phyloP scores from a whole-genome alignment of 305 asterid genomes.

The Fraxinus nigra region DNA sequence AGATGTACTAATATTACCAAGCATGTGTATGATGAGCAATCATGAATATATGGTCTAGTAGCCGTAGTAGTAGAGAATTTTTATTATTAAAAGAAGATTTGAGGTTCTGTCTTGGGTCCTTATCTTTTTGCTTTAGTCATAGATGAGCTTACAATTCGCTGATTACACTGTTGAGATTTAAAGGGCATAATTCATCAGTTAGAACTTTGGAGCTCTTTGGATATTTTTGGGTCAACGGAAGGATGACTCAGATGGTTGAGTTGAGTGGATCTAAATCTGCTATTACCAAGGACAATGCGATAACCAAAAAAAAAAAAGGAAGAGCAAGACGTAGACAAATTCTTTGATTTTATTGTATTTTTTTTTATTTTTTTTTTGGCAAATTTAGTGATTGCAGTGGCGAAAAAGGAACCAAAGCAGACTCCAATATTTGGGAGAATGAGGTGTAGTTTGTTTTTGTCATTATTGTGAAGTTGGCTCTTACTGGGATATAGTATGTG shows the following conservation, averaged over 20 bases:
- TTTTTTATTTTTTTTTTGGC: background rate
- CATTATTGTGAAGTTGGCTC: background rate
- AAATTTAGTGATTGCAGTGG: background rate
- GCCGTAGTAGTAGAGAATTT: background rate
- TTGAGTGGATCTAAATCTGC: background rate
- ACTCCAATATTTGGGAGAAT: background rate
- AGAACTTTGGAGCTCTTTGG: background rate
- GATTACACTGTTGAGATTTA: background rate
- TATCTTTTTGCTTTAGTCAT: background rate
- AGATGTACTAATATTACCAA: background rate
- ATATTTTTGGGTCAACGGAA: background rate
- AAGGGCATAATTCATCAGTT: background rate
- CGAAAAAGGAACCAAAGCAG: background rate
- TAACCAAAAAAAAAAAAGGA: background rate
- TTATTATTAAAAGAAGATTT: background rate
- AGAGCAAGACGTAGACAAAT: background rate
- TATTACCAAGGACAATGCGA: background rate
- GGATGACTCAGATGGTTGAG: background rate
- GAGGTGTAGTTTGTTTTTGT: background rate
- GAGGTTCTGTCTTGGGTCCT: background rate
- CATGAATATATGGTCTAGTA: background rate
- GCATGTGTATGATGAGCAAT: background rate
- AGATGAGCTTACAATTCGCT: background rate
- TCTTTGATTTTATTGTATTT: background rate
- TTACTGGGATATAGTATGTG: background rate